phyloP scores from a whole-genome alignment of 495 filamentous ascomycete genomes.

The Darksidea phi region DNA sequence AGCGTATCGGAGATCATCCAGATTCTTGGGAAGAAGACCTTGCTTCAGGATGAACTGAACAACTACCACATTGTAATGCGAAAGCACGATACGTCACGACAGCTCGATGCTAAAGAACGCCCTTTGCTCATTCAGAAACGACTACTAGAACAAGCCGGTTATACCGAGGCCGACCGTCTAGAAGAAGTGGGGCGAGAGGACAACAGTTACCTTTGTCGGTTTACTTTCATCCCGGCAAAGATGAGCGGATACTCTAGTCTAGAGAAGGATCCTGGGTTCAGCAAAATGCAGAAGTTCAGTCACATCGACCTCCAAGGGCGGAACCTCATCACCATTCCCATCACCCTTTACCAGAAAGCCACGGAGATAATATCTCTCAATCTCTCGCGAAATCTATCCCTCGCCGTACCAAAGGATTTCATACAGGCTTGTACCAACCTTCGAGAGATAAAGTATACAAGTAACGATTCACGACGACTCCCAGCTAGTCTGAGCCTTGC shows the following conservation, averaged over 20 bases:
- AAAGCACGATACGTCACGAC: constrained; percentile 85
- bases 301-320: constrained; percentile 90
- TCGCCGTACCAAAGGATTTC: constrained; percentile 95
- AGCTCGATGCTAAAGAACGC: constrained; percentile 72
- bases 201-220: constrained; percentile 93
- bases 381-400: constrained; percentile 82
- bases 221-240: constrained; percentile 86
- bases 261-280: constrained; percentile 75
- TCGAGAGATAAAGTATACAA: constrained; percentile 90
- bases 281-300: constrained; percentile 80
- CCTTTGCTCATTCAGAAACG: constrained; percentile 92
- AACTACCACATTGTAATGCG: constrained; percentile 95
- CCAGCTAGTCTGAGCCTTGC: constrained; percentile 83
- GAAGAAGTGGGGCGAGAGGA: constrained; percentile 98
- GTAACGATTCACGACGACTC: constrained; percentile 85
- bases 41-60: constrained; percentile 80
- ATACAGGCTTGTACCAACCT: constrained; percentile 88
- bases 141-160: constrained; percentile 88
- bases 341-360: constrained; percentile 86
- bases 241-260: constrained; percentile 76
- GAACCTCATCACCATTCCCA: constrained; percentile 92
- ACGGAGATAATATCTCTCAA: constrained; percentile 93
- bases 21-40: constrained; percentile 85
- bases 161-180: constrained; percentile 79
- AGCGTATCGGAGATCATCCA: constrained; percentile 80